These are phyloP conservation scores for Ophiorrhiza pumila DNA, from an alignment of 257 asterid species.

Conservation along the genomic window DNA sequence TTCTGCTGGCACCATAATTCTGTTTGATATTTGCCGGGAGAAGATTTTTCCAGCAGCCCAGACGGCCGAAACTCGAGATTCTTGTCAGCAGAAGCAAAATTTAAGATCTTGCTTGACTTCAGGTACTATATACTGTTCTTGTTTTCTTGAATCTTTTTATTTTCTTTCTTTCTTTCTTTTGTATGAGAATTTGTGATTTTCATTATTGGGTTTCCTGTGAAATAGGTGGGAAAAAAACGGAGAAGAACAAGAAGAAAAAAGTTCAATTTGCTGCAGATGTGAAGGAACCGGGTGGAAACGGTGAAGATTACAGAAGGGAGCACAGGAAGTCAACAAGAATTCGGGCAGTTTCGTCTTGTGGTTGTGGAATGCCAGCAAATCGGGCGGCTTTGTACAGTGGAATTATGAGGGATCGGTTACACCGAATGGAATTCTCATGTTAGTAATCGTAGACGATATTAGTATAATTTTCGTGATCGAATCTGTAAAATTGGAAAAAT, in stretches of 20 bases:
- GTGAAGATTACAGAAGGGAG: conserved; percentile 47
- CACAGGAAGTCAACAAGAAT: conserved; percentile 14
- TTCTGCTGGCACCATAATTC: conserved; percentile 66
- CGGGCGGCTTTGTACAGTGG: conserved; percentile 64
- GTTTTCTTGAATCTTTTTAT: not conserved
- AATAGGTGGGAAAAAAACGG: conserved; percentile 32
- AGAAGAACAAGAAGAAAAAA: conserved; percentile 33
- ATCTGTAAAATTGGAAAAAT: not conserved
- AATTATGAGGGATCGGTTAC: conserved; percentile 58
- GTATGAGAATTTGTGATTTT: not conserved
- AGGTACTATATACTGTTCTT: conserved; percentile 30
- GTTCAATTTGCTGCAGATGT: conserved; percentile 73
- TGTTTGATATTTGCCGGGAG: conserved; percentile 50
- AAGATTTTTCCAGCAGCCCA: conserved; percentile 27
- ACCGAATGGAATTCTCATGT: conserved; percentile 37
- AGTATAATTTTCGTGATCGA: not conserved
- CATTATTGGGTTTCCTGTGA: not conserved
- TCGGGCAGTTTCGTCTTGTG: conserved; percentile 6
- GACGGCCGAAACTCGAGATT: conserved; percentile 11
- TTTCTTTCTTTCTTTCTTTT: not conserved
- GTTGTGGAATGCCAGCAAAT: conserved; percentile 60
- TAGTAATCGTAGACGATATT: conserved; percentile 14
- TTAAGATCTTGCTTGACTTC: conserved; percentile 61
- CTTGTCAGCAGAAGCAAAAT: conserved; percentile 5
- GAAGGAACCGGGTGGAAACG: conserved; percentile 53